phyloP scores from a whole-genome alignment of 1,284 basidiomycete genomes.

The Melanopsichium pennsylvanicum region DNA sequence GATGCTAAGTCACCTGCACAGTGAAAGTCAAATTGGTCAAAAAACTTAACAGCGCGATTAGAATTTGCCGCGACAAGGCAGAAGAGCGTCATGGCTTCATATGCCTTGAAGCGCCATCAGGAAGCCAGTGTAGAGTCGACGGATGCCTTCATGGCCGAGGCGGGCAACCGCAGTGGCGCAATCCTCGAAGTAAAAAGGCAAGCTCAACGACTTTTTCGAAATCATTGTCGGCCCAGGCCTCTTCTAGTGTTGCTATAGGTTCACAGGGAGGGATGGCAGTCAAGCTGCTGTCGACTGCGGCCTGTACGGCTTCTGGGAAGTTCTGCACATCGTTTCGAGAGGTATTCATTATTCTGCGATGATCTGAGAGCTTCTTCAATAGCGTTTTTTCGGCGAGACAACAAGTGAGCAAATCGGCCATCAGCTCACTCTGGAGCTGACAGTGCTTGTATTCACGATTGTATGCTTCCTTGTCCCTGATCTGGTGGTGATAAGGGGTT shows the following conservation, averaged over 20 bases:
- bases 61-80: conserved; percentile 5
- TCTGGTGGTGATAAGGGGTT: too few species aligned
- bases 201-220: conserved; percentile 5
- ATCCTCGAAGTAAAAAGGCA: conserved; percentile 1
- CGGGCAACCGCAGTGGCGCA: background rate
- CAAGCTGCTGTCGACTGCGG: too few species aligned
- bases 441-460: too few species aligned
- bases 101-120: conserved; percentile 4
- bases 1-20: background rate
- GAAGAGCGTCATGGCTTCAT: background rate
- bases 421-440: too few species aligned
- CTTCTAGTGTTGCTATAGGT: background rate
- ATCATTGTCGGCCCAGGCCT: conserved; percentile 2
- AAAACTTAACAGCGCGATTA: conserved; percentile 1
- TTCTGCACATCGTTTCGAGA: too few species aligned
- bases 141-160: background rate
- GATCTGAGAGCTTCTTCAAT: too few species aligned
- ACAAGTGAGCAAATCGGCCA: too few species aligned
- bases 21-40: background rate
- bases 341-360: too few species aligned
- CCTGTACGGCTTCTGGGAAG: too few species aligned
- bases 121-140: background rate
- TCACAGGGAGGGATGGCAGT: too few species aligned
- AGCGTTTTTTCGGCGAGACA: too few species aligned
- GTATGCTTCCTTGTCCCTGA: too few species aligned